Conservation (phyloP, 2,329 filamentous ascomycete species). For the Xylaria digitata region DNA sequence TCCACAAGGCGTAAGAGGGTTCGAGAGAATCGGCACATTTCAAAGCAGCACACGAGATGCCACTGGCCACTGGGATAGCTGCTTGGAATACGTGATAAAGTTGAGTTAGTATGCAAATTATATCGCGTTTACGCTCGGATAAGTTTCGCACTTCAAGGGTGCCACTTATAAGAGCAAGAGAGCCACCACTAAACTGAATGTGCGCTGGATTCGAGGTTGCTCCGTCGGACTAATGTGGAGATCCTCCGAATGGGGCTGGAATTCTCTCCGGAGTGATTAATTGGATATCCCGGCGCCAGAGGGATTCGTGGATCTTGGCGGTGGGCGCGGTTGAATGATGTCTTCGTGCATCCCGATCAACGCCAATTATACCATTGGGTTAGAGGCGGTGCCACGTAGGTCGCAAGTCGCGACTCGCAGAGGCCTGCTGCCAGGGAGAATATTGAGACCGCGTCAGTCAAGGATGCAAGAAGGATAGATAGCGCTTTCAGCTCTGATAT, state of each 20-base stretch:
- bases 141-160: too few relatives aligned
- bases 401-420: slow-evolving; percentile 29
- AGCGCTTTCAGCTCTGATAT: neutral
- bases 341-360: neutral
- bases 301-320: neutral
- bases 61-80: neutral
- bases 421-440: slow-evolving; percentile 19
- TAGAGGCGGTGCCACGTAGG: slow-evolving; percentile 24
- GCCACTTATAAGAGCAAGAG: neutral
- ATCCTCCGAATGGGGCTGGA: slow-evolving; percentile 4
- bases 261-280: slow-evolving; percentile 13
- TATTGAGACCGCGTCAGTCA: slow-evolving; percentile 16
- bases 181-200: neutral
- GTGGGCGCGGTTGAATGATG: neutral
- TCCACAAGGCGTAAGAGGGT: neutral
- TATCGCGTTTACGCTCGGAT: too few relatives aligned
- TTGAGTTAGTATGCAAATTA: neutral
- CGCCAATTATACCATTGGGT: neutral
- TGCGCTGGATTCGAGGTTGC: too few relatives aligned
- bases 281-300: neutral
- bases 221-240: slow-evolving; percentile 18
- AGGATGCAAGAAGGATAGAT: slow-evolving; percentile 28
- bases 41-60: neutral
- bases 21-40: neutral
- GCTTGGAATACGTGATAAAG: neutral